Base-by-base conservation (phyloP, 1,284 basidiomycete genomes). In the Ganoderma sinense region DNA sequence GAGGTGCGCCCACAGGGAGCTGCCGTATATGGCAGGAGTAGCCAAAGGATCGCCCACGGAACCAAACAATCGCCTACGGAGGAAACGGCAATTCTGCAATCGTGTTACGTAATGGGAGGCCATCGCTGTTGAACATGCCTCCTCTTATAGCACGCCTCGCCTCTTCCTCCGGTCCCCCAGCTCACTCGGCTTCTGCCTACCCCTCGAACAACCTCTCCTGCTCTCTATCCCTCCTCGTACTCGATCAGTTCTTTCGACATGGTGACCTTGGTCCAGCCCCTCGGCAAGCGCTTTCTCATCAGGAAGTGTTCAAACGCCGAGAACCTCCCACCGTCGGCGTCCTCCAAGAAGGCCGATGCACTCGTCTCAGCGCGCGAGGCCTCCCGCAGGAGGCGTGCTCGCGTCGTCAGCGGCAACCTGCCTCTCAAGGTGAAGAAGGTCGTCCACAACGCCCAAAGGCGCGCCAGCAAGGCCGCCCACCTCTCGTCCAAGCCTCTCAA, bases 271-370 rank as follows among this genome's bases (percentile, higher is more conserved):
- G 31, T 69, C 48, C 71, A 69, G n/a, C 70, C 69, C 55, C n/a
- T 63, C 31, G 70, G 69, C 61, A 74, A 73, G 62, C 73, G 70
- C 33, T 71, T 73, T 71, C 66, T 72, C 69, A 69, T 71, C 68
- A 70, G 71, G 73, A 73, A 73, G 70, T 62, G 65, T 59, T 74
- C 76, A 23, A 75, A 75, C 69, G 61, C 67, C 29, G 74, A 76
- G 73, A 74, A 75, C 70, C 18, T 66, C 66, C 68, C 72, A 4
- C 71, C 70, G 11, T 29, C 69, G 18, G 41, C 62, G n/a, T 71
- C 66, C 67, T 41, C 65, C 31, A 69, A 67, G 69, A 73, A 70
- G 69, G 63, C 69, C 26, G 62, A 67, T 23, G 70, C 75, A 13
- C 71, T 74, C 56, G 71, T 75, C 36, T 72, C 73, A 20, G 71